phyloP scores from a whole-genome alignment of 2,329 filamentous ascomycete genomes.

The Pezicula carpinea region DNA sequence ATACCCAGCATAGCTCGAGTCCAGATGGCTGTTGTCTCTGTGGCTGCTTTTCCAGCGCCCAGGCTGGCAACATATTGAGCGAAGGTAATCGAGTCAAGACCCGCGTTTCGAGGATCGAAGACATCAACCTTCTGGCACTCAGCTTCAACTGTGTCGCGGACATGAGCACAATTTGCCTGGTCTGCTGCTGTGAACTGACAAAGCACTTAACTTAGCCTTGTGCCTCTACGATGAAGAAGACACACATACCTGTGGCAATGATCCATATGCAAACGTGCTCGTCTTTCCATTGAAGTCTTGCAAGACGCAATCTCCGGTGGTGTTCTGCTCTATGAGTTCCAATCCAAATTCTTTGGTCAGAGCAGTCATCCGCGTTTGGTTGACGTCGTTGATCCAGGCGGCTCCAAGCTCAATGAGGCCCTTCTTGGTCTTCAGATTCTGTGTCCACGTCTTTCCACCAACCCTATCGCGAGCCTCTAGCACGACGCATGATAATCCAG shows the following conservation, averaged over 20 bases:
- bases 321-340: conserved; percentile 43
- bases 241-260: conserved; percentile 18
- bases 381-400: conserved; percentile 54
- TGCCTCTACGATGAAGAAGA: neutral
- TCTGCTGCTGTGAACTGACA: conserved; percentile 1
- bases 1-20: conserved; percentile 45
- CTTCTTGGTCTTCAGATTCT: conserved; percentile 7
- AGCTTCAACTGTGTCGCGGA: neutral
- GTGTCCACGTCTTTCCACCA: conserved; percentile 47
- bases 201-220: neutral
- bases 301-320: conserved; percentile 36
- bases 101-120: conserved; percentile 10
- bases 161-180: neutral
- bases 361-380: conserved; percentile 40
- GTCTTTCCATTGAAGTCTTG: conserved; percentile 32
- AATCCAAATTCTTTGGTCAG: conserved; percentile 35
- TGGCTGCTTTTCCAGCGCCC: conserved; percentile 25
- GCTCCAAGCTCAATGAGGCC: conserved; percentile 47
- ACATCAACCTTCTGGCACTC: neutral
- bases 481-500: conserved; percentile 36
- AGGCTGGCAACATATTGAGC: conserved; percentile 30
- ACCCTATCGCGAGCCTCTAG: conserved; percentile 46
- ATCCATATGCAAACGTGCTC: conserved; percentile 27
- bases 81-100: conserved; percentile 27
- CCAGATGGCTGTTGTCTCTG: conserved; percentile 37